Evolutionary conservation across 768 basidiomycete species (phyloP), one percentile per base, ranked within the genome.

Genomic region (Boletus insuetus): DNA sequence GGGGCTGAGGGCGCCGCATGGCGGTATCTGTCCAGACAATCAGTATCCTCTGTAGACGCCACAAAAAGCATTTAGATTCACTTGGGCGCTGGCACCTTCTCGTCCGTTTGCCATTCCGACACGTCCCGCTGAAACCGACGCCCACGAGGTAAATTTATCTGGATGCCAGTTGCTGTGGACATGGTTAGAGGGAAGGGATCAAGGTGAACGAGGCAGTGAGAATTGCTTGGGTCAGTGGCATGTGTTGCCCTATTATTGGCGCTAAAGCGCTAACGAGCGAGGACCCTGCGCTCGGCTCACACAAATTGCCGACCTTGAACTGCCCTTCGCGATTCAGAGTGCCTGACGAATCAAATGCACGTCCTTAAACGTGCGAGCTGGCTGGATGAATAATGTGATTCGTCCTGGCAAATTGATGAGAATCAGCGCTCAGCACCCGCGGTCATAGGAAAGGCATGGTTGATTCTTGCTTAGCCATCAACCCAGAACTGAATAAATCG

Each of bases 1-100:
- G 75, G 75, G 17, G 72, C 74, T 4, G 70, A 73, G 8, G 75
- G 75, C 2, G 70, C 69, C 19, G 68, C 74, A 55, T 76, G 74
- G 3, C 75, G 66, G 50, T 75, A 69, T 47, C 69, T 71, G 37
- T 11, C 22, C 11, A 37, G 13, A 62, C 73, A 64, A 57, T 76
- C 17, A 46, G 14, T 14, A 34, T n/a, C 22, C 6, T 37, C 19
- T 10, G 12, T 24, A 16, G 13, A 22, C 24, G 13, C 22, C 37
- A 10, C 19, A 5, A 31, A 46, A 34, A 31, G 9, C 14, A 10
- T 11, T 41, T 9, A 19, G 38, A 19, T 38, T 58, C 14, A 71
- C 69, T 53, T 70, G 11, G 69, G 69, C 0, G 66, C 41, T 7
- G 70, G 69, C 2, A 60, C 70, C 17, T 53, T 66, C 0, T 56